phyloP scores from a whole-genome alignment of 352 stramenopile species.

The Pythium guiyangense region DNA sequence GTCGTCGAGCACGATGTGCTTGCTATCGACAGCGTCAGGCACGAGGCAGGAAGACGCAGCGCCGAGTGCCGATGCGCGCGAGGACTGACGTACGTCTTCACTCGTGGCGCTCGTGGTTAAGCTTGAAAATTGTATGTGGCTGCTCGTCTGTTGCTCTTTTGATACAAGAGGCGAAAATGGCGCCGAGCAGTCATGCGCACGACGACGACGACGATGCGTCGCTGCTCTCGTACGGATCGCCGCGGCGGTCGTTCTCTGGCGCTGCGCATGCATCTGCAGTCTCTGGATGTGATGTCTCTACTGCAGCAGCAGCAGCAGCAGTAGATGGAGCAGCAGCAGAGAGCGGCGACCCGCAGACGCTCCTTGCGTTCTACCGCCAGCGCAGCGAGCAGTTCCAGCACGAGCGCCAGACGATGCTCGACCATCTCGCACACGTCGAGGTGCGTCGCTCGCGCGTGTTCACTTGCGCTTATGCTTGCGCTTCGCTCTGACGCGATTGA shows the following conservation, averaged over 20 bases:
- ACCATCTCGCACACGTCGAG: conserved; percentile 53
- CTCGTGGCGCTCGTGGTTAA: too few relatives aligned
- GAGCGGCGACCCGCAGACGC: conserved; percentile 8
- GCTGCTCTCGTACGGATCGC: conserved; percentile 57
- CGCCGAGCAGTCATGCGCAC: conserved; percentile 1
- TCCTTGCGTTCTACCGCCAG: conserved; percentile 65
- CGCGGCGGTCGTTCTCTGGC: conserved; percentile 21
- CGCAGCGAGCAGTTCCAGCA: conserved; percentile 60
- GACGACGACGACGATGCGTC: conserved; percentile 19
- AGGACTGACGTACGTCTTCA: too few relatives aligned
- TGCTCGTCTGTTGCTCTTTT: neutral
- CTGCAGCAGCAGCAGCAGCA: conserved; percentile 2
- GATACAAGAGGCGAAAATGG: conserved; percentile 1
- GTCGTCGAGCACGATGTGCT: too few relatives aligned
- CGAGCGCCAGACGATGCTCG: conserved; percentile 49
- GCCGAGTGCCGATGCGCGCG: too few relatives aligned
- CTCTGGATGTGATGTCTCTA: neutral
- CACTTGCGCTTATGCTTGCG: too few relatives aligned
- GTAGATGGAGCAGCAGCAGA: too few relatives aligned
- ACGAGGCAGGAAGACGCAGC: too few relatives aligned
- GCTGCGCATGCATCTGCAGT: neutral
- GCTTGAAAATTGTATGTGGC: neutral
- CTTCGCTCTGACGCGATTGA: too few relatives aligned
- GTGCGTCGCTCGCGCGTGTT: conserved; percentile 16
- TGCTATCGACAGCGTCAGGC: too few relatives aligned